Conservation (phyloP, 2,329 filamentous ascomycete genomes). For the Clarireedia homoeocarpa region DNA sequence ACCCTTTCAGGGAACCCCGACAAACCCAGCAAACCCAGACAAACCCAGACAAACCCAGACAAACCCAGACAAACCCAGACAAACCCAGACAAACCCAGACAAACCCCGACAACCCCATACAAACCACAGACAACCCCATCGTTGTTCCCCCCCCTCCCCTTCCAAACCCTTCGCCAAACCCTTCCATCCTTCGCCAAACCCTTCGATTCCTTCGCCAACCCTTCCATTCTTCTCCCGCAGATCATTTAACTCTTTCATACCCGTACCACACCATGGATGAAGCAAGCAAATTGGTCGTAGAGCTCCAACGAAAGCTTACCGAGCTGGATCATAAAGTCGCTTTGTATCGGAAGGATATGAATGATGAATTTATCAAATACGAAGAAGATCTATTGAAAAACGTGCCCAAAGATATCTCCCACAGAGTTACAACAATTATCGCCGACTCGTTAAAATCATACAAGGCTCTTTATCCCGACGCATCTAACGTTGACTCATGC, state of each 20-base stretch:
- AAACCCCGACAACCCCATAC: too few species aligned
- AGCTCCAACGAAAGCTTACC: slow-evolving; percentile 31
- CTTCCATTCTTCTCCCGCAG: slow-evolving; percentile 19
- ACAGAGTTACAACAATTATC: slow-evolving; percentile 39
- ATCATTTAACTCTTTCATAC: slow-evolving; percentile 23
- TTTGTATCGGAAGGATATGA: slow-evolving; percentile 49
- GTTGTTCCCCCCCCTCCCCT: too few species aligned
- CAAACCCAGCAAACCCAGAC: too few species aligned
- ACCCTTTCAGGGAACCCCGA: too few species aligned
- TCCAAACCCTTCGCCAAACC: slow-evolving; percentile 48
- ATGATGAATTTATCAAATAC: slow-evolving; percentile 48
- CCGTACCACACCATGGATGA: slow-evolving; percentile 36
- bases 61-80: too few species aligned
- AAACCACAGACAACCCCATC: too few species aligned
- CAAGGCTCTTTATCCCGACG: slow-evolving; percentile 20
- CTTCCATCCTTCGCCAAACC: too few species aligned
- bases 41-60: too few species aligned
- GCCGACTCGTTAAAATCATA: slow-evolving; percentile 22
- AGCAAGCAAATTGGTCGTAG: slow-evolving; percentile 36
- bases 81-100: too few species aligned
- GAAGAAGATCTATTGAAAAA: slow-evolving; percentile 42
- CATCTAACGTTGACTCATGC: slow-evolving; percentile 17
- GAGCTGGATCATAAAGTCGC: slow-evolving; percentile 50
- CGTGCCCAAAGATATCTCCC: slow-evolving; percentile 39
- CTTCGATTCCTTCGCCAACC: slow-evolving; percentile 37